Evolutionary conservation across 1,284 basidiomycete species (phyloP).

Genomic region (Microbotryomycetes sp.): DNA sequence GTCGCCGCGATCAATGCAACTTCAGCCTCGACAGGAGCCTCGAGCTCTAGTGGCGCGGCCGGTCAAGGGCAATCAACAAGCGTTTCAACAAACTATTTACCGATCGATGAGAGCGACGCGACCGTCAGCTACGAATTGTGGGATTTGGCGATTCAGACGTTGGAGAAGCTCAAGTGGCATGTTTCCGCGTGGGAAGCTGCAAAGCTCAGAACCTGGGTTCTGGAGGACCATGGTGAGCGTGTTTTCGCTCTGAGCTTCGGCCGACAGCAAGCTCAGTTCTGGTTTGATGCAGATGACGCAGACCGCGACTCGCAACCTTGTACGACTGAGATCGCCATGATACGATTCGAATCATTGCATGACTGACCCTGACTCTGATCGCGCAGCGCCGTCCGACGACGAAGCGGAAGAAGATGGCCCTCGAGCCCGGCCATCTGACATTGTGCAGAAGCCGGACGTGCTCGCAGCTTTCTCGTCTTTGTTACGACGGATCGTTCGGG

Average conservation of each 20-base stretch:
- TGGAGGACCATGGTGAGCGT: constrained; percentile 27
- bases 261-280: background rate
- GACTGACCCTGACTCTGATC: background rate
- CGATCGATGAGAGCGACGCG: background rate
- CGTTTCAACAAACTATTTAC: background rate
- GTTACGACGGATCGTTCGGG: constrained; percentile 23
- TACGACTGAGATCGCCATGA: background rate
- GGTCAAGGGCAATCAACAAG: constrained; percentile 1
- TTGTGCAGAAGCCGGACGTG: constrained; percentile 22
- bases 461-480: constrained; percentile 25
- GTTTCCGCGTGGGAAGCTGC: constrained; percentile 27
- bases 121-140: constrained; percentile 33
- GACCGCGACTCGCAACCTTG: too few species aligned
- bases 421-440: background rate
- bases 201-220: constrained; percentile 24
- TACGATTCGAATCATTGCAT: too few species aligned
- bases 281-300: too few species aligned
- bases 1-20: constrained; percentile 2
- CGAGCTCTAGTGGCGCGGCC: background rate
- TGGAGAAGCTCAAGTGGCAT: constrained; percentile 23
- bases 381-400: constrained; percentile 15
- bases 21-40: constrained; percentile 3
- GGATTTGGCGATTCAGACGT: constrained; percentile 33
- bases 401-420: constrained; percentile 10
- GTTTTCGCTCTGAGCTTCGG: background rate